Base-by-base conservation (phyloP, 1,139 yeast species). In the Blastobotrys apis region DNA sequence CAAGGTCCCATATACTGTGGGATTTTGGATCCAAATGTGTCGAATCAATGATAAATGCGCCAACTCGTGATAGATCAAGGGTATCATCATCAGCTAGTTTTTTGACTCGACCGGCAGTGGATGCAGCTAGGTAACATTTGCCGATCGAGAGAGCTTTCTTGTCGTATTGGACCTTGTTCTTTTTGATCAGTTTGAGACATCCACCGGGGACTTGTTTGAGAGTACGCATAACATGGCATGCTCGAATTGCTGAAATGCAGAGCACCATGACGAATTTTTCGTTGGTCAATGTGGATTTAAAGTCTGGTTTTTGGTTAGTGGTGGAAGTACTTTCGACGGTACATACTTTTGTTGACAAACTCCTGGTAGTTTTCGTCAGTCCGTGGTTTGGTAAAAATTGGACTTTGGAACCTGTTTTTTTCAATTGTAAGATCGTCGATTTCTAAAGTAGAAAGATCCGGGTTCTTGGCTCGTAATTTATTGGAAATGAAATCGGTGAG, bases 201-300 rank as follows among this genome's bases (percentile, higher is more conserved):
- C 82, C 75, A 10, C 61, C 61, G 6, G 55, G 53, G 8, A 57
- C 29, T 1, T 48, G 25, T 8, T 81, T 80, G 3, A 65, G 51
- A 3, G 81, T 79, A 45, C 92, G 70, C 57, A 77, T 78, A 2
- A 81, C 72, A 55, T 83, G 90, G 64, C 92, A 83, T 1, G 83
- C 86, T 47, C 92, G 69, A 20, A 82, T 64, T 0, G 90, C 90
- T 0, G 88, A 81, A 72, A 77, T 74, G 3, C 85, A 75, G 15
- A 84, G 61, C 2, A 82, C 66, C n/a, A 82, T 69, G 17, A 82
- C 57, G 21, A 62, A 52, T 34, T 49, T 47, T 41, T 69, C 69
- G 19, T 54, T 52, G 20, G 63, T 66, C 4, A 22, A 26, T 4
- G 38, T 32, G 10, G 37, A 39, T n/a, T 37, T 38, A 12, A 36